phyloP scores from a whole-genome alignment of 2,329 filamentous ascomycete species.

The Hypoxylon sp. region DNA sequence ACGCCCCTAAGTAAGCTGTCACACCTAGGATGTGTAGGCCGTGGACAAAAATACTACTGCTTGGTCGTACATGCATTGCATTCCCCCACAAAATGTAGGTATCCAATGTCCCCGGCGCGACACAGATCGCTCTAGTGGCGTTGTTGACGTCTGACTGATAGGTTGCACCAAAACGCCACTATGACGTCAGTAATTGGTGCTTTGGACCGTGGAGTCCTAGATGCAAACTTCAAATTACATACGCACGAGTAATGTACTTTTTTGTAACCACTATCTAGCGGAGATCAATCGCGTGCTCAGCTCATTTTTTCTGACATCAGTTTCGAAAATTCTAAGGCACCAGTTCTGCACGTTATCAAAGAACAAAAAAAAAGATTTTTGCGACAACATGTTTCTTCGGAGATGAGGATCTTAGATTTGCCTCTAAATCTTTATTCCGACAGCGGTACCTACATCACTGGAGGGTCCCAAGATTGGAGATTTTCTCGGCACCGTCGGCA shows the following conservation, averaged over 20 bases:
- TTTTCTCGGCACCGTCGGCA: constrained; percentile 23
- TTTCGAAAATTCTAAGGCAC: neutral
- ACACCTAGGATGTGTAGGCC: neutral
- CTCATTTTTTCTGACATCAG: neutral
- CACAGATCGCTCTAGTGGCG: constrained; percentile 37
- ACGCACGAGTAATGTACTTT: neutral
- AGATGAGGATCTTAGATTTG: constrained; percentile 33
- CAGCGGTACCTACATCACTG: constrained; percentile 1
- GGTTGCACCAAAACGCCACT: constrained; percentile 36
- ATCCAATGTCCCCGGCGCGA: constrained; percentile 24
- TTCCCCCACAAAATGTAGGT: constrained; percentile 29
- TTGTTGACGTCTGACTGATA: constrained; percentile 21
- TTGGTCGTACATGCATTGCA: constrained; percentile 11
- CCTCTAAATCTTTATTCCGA: constrained; percentile 23
- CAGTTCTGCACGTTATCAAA: constrained; percentile 15
- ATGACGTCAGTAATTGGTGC: constrained; percentile 8
- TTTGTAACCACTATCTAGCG: constrained; percentile 3
- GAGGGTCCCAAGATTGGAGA: constrained; percentile 2
- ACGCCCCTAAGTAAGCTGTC: constrained; percentile 3
- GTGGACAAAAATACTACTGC: neutral
- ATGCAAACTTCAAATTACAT: neutral
- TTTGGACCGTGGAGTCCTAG: neutral
- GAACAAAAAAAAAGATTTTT: constrained; percentile 8
- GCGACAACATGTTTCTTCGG: constrained; percentile 19
- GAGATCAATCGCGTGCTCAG: neutral